Percentiles rank a stretch among this genome's conserved stretches.
These are phyloP conservation scores for Dipodascus albidus DNA, from an alignment of 805 yeast species.

Conservation along the genomic window DNA sequence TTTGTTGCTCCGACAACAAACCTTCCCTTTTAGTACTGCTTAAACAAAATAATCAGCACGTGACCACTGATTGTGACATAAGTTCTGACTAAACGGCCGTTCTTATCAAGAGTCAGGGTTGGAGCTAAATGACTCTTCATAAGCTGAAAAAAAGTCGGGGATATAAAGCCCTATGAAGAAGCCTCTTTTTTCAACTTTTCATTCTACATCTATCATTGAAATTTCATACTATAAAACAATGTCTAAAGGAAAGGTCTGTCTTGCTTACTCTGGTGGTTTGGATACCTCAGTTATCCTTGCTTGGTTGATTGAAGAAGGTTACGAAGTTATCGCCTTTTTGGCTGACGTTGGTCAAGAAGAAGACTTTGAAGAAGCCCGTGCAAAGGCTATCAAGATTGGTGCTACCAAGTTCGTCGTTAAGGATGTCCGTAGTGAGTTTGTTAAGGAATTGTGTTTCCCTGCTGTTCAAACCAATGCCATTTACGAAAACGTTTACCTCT, in stretches of 20 bases:
- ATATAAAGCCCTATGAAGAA: background rate
- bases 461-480: slow-evolving; percentile 97
- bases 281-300: slow-evolving; percentile 97
- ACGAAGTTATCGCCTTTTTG: slow-evolving; percentile 96
- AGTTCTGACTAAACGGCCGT: background rate
- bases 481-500: slow-evolving; percentile 91
- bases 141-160: background rate
- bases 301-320: slow-evolving; percentile 95
- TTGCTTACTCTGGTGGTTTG: slow-evolving; percentile 98
- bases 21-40: too few relatives aligned
- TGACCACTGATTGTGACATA: too few relatives aligned
- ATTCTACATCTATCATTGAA: background rate
- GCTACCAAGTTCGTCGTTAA: slow-evolving; percentile 91
- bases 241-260: slow-evolving; percentile 98
- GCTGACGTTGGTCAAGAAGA: slow-evolving; percentile 99
- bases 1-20: too few relatives aligned
- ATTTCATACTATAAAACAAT: too few relatives aligned
- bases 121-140: background rate
- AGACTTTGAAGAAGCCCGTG: slow-evolving; percentile 95
- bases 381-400: slow-evolving; percentile 92
- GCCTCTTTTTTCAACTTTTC: background rate
- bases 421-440: slow-evolving; percentile 92
- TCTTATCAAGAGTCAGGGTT: background rate
- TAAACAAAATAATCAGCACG: too few relatives aligned
- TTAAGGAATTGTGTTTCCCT: slow-evolving; percentile 85